Base-by-base conservation (phyloP, 257 asterid species). In the Orobanche coerulescens region DNA sequence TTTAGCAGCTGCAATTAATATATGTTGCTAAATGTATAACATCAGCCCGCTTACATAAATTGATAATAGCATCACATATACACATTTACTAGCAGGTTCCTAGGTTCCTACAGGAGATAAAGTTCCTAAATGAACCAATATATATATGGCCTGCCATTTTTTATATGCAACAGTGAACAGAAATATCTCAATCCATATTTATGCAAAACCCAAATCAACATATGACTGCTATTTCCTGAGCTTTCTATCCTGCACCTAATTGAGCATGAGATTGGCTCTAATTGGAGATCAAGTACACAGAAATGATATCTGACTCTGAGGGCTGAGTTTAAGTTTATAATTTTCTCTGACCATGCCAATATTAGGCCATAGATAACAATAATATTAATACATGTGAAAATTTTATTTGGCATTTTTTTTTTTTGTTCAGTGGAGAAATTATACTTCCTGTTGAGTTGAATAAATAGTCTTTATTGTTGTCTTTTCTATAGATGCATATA, bases 161-260 rank as follows among this genome's bases (percentile, higher is more conserved):
- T 18, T 19, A 7, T 13, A 14, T 30, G 51, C 40, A 40, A 46
- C 67, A 55, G 12, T 16, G 48, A 34, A 61, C 65, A 47, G 26
- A 28, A 25, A 42, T 58, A 39, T 18, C 26, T n/a, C 18, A 10
- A 43, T 43, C 18, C 14, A 12, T 34, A 6, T 23, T 39, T 53
- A 8, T 28, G 37, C 20, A 34, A 10, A 56, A 15, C 61, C 47
- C 20, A 34, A 10, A 56, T 20, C 61, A 39, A 22, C 4, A 28
- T 24, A 44, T 44, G 68, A 51, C 22, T 56, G 13, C 34, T 31
- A 57, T 58, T 18, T 61, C 31, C 51, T 16, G 25, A 55, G 37
- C 54, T 51, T 69, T 31, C 30, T 24, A 15, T 64, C 64, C 15
- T 43, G 46, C 61, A 12, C 47, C 46, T 65, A 15, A 14, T 25